Conservation (phyloP, 1,139 yeast genomes). For the Yamadazyma diospyri region DNA sequence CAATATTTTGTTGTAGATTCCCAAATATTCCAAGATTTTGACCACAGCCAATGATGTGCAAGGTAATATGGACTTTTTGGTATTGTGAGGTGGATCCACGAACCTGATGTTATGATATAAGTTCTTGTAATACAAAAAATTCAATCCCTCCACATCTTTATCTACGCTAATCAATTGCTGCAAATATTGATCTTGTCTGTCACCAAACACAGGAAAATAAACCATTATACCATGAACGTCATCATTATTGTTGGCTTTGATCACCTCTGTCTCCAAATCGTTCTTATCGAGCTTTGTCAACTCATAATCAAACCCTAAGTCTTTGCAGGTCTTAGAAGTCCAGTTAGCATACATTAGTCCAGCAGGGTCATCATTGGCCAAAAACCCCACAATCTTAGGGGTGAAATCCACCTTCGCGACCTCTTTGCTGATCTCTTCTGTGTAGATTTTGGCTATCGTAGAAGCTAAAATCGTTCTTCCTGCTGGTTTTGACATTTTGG, state of each 20-base stretch:
- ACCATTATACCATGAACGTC: conserved; percentile 90
- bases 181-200: conserved; percentile 88
- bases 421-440: conserved; percentile 63
- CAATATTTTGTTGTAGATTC: conserved; percentile 76
- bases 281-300: conserved; percentile 72
- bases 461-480: conserved; percentile 87
- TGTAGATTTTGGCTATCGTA: conserved; percentile 76
- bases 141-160: conserved; percentile 94
- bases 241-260: conserved; percentile 77
- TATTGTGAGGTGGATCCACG: conserved; percentile 62
- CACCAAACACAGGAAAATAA: conserved; percentile 97
- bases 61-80: conserved; percentile 84
- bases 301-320: conserved; percentile 82
- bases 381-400: conserved; percentile 83
- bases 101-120: conserved; percentile 89
- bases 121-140: conserved; percentile 87
- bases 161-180: conserved; percentile 86
- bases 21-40: conserved; percentile 84
- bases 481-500: conserved; percentile 20
- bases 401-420: conserved; percentile 48
- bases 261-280: conserved; percentile 76
- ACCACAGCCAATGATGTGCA: conserved; percentile 96
- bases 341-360: conserved; percentile 93
- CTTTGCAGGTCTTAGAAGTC: conserved; percentile 89
- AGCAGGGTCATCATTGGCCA: conserved; percentile 93